Evolutionary conservation across 768 basidiomycete genomes (phyloP).

Genomic region (Boletellus ananas): DNA sequence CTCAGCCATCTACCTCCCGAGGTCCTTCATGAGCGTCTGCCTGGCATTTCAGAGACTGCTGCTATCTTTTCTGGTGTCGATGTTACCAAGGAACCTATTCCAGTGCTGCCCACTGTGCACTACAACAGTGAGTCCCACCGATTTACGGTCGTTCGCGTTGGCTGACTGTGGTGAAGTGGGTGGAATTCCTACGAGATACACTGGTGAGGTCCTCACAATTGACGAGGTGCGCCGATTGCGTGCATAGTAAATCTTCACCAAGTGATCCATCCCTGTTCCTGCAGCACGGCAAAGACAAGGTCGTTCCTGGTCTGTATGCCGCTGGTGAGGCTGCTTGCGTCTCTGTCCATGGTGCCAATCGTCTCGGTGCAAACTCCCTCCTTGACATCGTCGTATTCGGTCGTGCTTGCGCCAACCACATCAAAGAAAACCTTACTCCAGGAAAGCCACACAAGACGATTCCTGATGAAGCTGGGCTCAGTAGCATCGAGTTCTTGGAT

Average conservation of each 20-base stretch:
- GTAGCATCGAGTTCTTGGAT: slow-evolving; percentile 85
- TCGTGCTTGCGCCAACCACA: slow-evolving; percentile 98
- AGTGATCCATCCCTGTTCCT: neutral
- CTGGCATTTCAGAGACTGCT: slow-evolving; percentile 99
- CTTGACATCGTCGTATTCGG: slow-evolving; percentile 99
- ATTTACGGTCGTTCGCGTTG: neutral
- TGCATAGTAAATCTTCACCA: neutral
- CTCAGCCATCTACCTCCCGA: slow-evolving; percentile 96
- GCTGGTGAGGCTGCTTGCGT: slow-evolving; percentile 99
- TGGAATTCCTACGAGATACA: slow-evolving; percentile 98
- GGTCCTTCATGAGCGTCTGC: slow-evolving; percentile 92
- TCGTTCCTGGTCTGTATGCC: slow-evolving; percentile 96
- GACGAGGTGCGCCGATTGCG: slow-evolving; percentile 49
- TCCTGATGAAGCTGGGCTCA: slow-evolving; percentile 78
- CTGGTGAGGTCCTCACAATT: slow-evolving; percentile 90
- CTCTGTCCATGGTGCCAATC: slow-evolving; percentile 98
- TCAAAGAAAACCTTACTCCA: slow-evolving; percentile 83
- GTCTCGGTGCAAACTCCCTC: slow-evolving; percentile 98
- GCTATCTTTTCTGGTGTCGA: slow-evolving; percentile 99
- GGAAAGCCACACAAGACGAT: slow-evolving; percentile 90
- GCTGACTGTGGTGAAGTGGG: slow-evolving; percentile 62
- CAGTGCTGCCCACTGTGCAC: slow-evolving; percentile 96
- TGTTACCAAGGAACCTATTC: slow-evolving; percentile 99
- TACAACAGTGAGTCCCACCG: slow-evolving; percentile 79
- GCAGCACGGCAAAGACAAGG: slow-evolving; percentile 80